Base-by-base conservation (phyloP, 2,329 filamentous ascomycete species). In the Monascus ruber region DNA sequence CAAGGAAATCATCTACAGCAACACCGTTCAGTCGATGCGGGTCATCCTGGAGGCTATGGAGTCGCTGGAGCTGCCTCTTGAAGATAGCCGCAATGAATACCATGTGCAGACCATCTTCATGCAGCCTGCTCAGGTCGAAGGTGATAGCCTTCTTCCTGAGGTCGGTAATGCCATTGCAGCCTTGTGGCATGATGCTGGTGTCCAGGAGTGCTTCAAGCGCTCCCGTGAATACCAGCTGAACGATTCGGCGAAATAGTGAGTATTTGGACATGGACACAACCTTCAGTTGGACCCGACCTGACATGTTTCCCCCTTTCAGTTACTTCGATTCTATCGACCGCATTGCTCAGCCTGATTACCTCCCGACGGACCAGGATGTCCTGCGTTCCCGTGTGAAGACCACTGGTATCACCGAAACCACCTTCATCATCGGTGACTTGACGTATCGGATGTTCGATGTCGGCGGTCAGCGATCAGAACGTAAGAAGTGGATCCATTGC, bases 401-500 rank as follows among this genome's bases (percentile, higher is more conserved):
- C 2, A 94, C 88, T 24, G 88, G 88, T 80, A 94, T 95, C 60
- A 94, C 87, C 27, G 87, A 94, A 69, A 95, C 88, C 24, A 91
- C 85, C 27, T 94, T 95, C 69, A 91, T 91, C 62, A 94, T 94
- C 50, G 87, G 86, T 50, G 85, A 94, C 56, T 72, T 95, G 48
- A 94, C 87, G 42, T 95, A 94, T 71, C 80, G 87, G 51, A 94
- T 95, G 88, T 94, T 94, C 67, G 88, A 95, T 57, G 88, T 95
- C 34, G 88, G 88, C 74, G 89, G 88, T 49, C 88, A 94, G 68
- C 79, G 88, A 62, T 94, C 86, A 5, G 88, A 95, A 69, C 81
- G 88, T 62, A 95, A 95, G 83, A 95, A 95, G 78, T 95, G 88
- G 88, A 95, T 95, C 54, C 88, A 95, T 71, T 94, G 88, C 71